These are phyloP conservation scores for Daldinia concentrica DNA, from an alignment of 495 filamentous ascomycete genomes.

Conservation along the genomic window DNA sequence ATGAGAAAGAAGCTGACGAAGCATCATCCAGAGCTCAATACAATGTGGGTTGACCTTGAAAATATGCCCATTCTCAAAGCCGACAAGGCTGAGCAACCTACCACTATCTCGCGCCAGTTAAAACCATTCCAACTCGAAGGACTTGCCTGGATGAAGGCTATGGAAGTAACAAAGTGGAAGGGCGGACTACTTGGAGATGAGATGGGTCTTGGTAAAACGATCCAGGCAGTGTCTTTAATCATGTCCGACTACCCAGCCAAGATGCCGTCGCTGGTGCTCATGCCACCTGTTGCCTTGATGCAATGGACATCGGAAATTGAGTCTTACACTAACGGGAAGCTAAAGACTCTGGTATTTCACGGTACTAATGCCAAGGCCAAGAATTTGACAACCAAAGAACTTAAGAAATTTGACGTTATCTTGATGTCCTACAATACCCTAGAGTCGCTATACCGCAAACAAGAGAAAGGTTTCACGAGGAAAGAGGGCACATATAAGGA, in stretches of 20 bases:
- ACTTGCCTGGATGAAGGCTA: constrained; percentile 89
- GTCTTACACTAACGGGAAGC: constrained; percentile 86
- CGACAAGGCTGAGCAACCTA: constrained; percentile 76
- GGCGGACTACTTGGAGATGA: constrained; percentile 94
- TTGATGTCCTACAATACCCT: constrained; percentile 96
- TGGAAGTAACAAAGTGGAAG: constrained; percentile 84
- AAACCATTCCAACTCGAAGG: constrained; percentile 95
- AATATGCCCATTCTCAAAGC: constrained; percentile 71
- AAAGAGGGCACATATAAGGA: constrained; percentile 75
- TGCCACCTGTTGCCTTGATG: constrained; percentile 94
- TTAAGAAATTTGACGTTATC: constrained; percentile 87
- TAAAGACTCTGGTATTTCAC: constrained; percentile 90
- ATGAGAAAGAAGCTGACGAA: constrained; percentile 62
- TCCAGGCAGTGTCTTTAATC: constrained; percentile 94
- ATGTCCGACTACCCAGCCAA: constrained; percentile 95
- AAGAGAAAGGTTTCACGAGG: constrained; percentile 88
- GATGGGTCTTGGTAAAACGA: constrained; percentile 99
- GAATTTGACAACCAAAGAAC: constrained; percentile 71
- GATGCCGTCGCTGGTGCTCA: constrained; percentile 84
- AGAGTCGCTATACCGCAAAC: constrained; percentile 89
- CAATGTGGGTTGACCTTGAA: constrained; percentile 84
- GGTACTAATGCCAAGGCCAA: constrained; percentile 86
- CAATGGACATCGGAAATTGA: constrained; percentile 96
- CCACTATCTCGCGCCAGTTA: constrained; percentile 78
- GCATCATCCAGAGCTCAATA: constrained; percentile 77